Evolutionary conservation across 148 eudicot species (phyloP), one percentile per base, ranked within the genome.

Genomic region (Salicornia ramosissima): DNA sequence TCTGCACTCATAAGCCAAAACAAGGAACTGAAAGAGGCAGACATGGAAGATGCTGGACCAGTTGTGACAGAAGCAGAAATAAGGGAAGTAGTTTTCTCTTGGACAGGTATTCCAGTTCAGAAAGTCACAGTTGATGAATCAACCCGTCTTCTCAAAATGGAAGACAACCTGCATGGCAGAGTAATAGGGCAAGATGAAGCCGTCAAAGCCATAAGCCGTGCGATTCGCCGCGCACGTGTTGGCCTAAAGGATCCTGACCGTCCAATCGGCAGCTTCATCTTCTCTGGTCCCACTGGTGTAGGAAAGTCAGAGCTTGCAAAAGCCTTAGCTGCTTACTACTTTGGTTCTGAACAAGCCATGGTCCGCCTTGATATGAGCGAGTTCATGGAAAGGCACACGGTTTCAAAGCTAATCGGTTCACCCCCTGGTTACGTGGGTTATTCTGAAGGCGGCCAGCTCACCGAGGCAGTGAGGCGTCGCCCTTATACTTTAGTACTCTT

Each of bases 101-200:
- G 97, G 96, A 91, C 97, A 0, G 96, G 97, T 30, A 86, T 91
- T 42, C 97, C 97, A 13, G 95, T 91, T 21, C 86, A 86, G 68
- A 91, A 89, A 69, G 92, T 87, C 9, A 85, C 92, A 0, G 66
- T 80, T 9, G 96, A 91, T 36, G 97, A 91, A 62, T 89, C 96
- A 7, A 77, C 83, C n/a, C 96, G 91, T 63, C 95, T 92, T 64
- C 86, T 89, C 22, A 89, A 87, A 63, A 86, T 92, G 96, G 97
- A 92, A 71, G 89, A 84, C 64, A 87, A 85, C 3, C 96, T 92
- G 69, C 97, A 92, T 71, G 77, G 55, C 14, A 72, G 96, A 63
- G 74, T 92, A 64, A 83, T 92, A 18, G 97, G 97, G 34, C 97
- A 92, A 71, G 97, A 92, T 49, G 97, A 89, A 80, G 97, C 97